A percentile compares a stretch with the other conserved stretches of the same genome.
These are phyloP conservation scores for Metschnikowia corniflorae DNA, from an alignment of 805 yeast genomes.

Conservation along the genomic window DNA sequence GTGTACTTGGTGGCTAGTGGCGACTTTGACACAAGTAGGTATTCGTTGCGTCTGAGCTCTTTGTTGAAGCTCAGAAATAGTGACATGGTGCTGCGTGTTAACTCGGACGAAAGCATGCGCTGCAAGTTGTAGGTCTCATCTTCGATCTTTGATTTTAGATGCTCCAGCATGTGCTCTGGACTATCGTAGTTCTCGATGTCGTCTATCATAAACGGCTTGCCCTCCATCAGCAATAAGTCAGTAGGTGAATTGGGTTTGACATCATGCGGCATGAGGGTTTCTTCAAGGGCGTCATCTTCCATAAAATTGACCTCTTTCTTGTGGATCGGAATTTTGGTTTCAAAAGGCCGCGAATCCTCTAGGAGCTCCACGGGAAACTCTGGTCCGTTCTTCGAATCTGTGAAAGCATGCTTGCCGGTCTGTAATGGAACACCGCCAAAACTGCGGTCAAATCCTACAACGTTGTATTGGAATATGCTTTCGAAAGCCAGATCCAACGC, in stretches of 20 bases:
- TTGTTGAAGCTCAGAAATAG: slow-evolving; percentile 10
- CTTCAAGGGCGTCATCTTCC: slow-evolving; percentile 20
- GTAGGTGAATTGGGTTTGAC: slow-evolving; percentile 14
- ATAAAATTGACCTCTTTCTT: slow-evolving; percentile 38
- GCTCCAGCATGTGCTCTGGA: slow-evolving; percentile 15
- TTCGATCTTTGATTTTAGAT: slow-evolving; percentile 21
- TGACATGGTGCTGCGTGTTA: slow-evolving; percentile 28
- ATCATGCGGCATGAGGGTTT: slow-evolving; percentile 17
- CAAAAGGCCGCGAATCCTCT: slow-evolving; percentile 32
- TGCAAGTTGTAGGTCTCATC: slow-evolving; percentile 29
- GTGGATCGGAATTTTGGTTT: slow-evolving; percentile 26
- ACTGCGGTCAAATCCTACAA: slow-evolving; percentile 39
- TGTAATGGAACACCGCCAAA: slow-evolving; percentile 38
- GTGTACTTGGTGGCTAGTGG: slow-evolving; percentile 14
- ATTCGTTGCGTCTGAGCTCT: slow-evolving; percentile 29
- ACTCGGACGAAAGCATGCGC: slow-evolving; percentile 17
- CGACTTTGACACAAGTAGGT: slow-evolving; percentile 18
- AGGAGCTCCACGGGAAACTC: slow-evolving; percentile 37
- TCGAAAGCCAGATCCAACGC: slow-evolving; percentile 29
- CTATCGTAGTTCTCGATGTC: slow-evolving; percentile 28
- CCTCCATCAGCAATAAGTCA: slow-evolving; percentile 14
- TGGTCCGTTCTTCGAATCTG: slow-evolving; percentile 13
- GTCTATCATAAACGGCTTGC: slow-evolving; percentile 25
- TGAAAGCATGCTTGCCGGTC: slow-evolving; percentile 22
- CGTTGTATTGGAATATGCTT: slow-evolving; percentile 34